Base-by-base conservation (phyloP, 352 stramenopile genomes). In the Pilasporangium apinafurcum region DNA sequence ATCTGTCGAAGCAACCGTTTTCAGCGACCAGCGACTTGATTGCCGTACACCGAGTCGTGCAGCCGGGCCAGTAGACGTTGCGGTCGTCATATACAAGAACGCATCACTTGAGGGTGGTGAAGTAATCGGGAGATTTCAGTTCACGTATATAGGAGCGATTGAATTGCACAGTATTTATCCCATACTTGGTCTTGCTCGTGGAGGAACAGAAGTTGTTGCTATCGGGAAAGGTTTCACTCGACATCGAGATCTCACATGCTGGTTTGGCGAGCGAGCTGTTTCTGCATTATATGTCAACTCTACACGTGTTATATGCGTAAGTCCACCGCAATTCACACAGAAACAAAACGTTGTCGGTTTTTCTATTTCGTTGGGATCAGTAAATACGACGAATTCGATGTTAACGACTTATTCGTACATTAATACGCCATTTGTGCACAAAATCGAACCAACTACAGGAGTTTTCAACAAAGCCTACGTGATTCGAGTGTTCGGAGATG, bases 351-450 rank as follows among this genome's bases (percentile, higher is more conserved):
- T 59, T 4, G 33, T 27, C 2, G 28, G 4, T 0, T 41, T 76
- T 16, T 48, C 31, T 4, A 45, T 79, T 16, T 46, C n/a, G 13
- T 41, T 79, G 8, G 64, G 64, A 4, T 25, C 37, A n/a, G n/a
- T n/a, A 4, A 47, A 35, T 5, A 47, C 41, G 24, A 57, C 65
- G 5, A 49, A 22, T 8, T 2, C 26, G 12, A 8, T 62, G n/a
- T n/a, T n/a, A n/a, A n/a, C n/a, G 1, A 46, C 1, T 6, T 79
- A 71, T 33, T 62, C 20, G 1, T 79, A 79, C 39, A 33, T 67
- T 0, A 44, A 44, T 14, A 50, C 42, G 4, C 67, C 67, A 10
- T 17, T 56, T 2, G 44, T 79, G 16, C 34, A 48, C 16, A 4
- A 24, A 1, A 54, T 74, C 17, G 38, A 59, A 7, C 67, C 67